Base-by-base conservation (phyloP, 495 filamentous ascomycete genomes). In the Amphirosellinia nigrospora region DNA sequence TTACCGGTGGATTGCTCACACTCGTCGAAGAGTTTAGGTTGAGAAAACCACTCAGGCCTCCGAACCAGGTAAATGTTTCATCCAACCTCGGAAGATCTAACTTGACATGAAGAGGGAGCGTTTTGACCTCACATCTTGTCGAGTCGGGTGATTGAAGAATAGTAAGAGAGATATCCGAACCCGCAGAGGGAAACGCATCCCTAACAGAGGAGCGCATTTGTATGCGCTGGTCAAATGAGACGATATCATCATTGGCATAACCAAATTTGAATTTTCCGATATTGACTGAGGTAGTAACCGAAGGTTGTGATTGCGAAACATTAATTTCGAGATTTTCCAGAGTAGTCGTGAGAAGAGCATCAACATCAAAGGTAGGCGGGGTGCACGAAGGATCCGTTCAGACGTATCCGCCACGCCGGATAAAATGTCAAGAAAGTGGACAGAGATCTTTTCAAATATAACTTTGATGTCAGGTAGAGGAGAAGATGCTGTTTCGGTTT, bases 11-110 rank as follows among this genome's bases (percentile, higher is more conserved):
- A 10, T 88, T 84, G 66, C 89, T 89, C 1, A 92, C 94, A 28
- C 89, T 89, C 36, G 96, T 91, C 0, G 94, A 98, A 71, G 87
- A 93, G 61, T 94, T 90, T 71, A 97, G 87, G 71, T 94, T 95
- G 38, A 99, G 81, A 53, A 99, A 91, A 70, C 93, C 93, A 75
- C 95, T 98, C 23, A 99, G 82, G 0, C 96, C 96, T 19, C 96
- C 96, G 75, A 98, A 92, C 85, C 92, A 94, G 38, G 89, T 87
- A 62, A 98, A 87, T 5, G 91, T 91, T 62, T 97, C 95, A 71
- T 99, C 96, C 15, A 98, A 74, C 46, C 86, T 88, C 70, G 90
- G 90, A 13, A 97, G 83, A 79, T 98, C 92, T 34, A 98, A 76
- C 67, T 87, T 87, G 7, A 98, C 68, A 64, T 91, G 88, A 1